Base-by-base conservation (phyloP, 2,329 filamentous ascomycete species). In the Talaromyces sp. region DNA sequence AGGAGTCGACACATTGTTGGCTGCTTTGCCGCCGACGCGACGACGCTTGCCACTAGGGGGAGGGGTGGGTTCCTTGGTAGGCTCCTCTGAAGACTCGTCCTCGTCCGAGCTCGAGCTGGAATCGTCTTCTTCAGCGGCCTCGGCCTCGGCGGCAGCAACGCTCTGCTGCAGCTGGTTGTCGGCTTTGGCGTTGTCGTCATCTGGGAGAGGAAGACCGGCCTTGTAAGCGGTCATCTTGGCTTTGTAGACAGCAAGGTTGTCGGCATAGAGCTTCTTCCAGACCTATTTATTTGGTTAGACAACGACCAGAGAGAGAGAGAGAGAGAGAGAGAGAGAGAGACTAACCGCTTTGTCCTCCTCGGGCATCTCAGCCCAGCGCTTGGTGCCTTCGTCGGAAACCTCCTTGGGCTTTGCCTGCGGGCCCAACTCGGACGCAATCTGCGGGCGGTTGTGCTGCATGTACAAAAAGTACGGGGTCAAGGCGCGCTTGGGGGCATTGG, bases 401-500 rank as follows among this genome's bases (percentile, higher is more conserved):
- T 93, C 91, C 71, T 92, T 92, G 74, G 94, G 93, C 75, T 89
- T 89, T 7, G 88, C 87, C 63, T 87, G 83, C n/a, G 85, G 74
- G 27, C 89, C 90, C 10, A 96, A 84, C 68, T 96, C 92, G 36
- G 82, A 83, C 61, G 90, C 89, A 68, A 98, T 95, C 73, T 91
- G 89, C 57, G 88, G 85, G 56, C 95, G 90, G 66, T 92, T 92
- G 66, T 90, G 89, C 76, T 96, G 90, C 83, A 96, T 92, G 81
- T 92, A 98, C 64, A 97, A 82, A 82, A 98, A 96, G 82, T 96
- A 97, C 2, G 94, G 92, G 5, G 94, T 98, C 72, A 97, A 78
- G 8, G 94, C 93, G 57, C 93, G 88, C 85, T 97, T 98, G 63
- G 94, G 94, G 6, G 93, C 93, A 76, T 96, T 96, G 68, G 93